Conservation (phyloP, 306 rosid genomes). For the Lathyrus sativus region DNA sequence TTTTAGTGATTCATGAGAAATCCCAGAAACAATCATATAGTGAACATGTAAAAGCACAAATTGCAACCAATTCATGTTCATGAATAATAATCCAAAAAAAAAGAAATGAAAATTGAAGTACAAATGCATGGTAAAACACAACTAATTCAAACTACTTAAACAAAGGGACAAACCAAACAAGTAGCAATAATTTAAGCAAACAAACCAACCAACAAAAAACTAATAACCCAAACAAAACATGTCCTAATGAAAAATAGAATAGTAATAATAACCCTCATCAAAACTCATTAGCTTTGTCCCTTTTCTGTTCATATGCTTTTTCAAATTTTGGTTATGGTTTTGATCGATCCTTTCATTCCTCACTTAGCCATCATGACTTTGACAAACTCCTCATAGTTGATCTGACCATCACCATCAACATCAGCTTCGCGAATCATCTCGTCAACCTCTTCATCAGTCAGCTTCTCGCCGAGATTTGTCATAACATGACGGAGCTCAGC, state of each 20-base stretch:
- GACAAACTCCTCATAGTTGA: slow-evolving; percentile 82
- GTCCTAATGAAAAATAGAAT: slow-evolving; percentile 61
- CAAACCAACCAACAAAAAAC: slow-evolving; percentile 60
- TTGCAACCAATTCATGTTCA: slow-evolving; percentile 54
- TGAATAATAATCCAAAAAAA: slow-evolving; percentile 35
- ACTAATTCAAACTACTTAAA: slow-evolving; percentile 55
- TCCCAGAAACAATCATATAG: slow-evolving; percentile 34
- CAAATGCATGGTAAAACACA: slow-evolving; percentile 50
- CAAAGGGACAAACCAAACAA: slow-evolving; percentile 55
- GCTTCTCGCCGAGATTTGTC: slow-evolving; percentile 88
- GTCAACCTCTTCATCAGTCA: slow-evolving; percentile 79
- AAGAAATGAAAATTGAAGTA: slow-evolving; percentile 39
- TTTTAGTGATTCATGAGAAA: background rate
- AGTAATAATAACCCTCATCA: slow-evolving; percentile 40
- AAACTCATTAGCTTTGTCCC: slow-evolving; percentile 58
- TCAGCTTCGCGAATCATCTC: slow-evolving; percentile 93
- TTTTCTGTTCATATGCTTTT: slow-evolving; percentile 53
- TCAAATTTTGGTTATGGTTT: slow-evolving; percentile 44
- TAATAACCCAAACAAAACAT: slow-evolving; percentile 56
- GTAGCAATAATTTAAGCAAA: slow-evolving; percentile 57
- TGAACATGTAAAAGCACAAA: slow-evolving; percentile 48
- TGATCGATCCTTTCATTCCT: slow-evolving; percentile 38
- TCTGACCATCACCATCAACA: slow-evolving; percentile 79
- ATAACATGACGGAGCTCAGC: slow-evolving; percentile 89
- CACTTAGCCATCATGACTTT: slow-evolving; percentile 89